A percentile compares a stretch with the other conserved stretches of the same genome.
These are phyloP conservation scores for Termitomyces sp. DNA, from an alignment of 768 basidiomycete species.

Conservation along the genomic window DNA sequence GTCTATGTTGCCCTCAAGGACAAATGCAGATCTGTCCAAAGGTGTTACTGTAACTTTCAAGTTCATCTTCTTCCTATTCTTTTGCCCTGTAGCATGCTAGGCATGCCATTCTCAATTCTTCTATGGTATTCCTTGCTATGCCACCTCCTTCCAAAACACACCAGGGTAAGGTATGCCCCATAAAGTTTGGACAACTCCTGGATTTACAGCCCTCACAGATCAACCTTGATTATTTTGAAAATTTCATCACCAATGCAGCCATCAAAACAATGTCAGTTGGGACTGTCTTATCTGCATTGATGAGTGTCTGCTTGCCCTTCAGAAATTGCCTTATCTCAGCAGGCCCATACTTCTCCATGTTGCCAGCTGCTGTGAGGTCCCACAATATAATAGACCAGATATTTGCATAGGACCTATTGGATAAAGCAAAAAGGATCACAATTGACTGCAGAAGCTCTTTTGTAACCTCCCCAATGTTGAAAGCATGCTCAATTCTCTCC, in stretches of 20 bases:
- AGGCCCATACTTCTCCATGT: background rate
- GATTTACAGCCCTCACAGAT: background rate
- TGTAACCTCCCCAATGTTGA: background rate
- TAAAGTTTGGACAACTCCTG: background rate
- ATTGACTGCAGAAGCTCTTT: background rate
- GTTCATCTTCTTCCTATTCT: background rate
- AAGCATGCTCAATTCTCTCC: too few species aligned
- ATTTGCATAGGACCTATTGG: background rate
- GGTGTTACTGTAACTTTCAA: background rate
- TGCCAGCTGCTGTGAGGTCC: background rate
- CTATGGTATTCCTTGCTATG: too few species aligned
- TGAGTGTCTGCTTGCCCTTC: background rate
- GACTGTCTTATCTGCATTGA: background rate
- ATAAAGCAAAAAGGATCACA: background rate
- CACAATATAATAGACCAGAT: background rate
- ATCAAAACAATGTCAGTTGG: background rate
- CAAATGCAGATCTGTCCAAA: background rate
- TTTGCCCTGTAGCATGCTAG: background rate
- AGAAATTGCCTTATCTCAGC: background rate
- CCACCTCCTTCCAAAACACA: too few species aligned
- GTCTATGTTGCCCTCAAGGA: background rate
- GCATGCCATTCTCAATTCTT: background rate
- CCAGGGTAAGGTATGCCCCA: background rate
- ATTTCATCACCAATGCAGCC: background rate
- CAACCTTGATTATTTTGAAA: background rate